Conservation (phyloP, 2,329 filamentous ascomycete species). For the Pestalotiopsis sp. region DNA sequence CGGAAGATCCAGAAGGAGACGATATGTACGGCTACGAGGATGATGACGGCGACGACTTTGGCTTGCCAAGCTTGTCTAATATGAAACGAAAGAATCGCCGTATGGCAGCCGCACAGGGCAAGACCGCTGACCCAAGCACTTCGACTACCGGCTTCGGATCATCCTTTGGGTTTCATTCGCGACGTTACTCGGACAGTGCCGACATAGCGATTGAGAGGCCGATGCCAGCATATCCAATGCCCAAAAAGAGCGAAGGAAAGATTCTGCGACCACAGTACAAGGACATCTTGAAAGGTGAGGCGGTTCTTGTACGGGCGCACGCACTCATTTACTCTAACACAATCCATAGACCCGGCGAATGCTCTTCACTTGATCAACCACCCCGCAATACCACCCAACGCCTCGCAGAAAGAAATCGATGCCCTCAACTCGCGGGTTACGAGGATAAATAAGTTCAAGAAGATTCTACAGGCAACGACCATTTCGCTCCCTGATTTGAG, state of each 20-base stretch:
- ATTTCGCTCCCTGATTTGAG: slow-evolving; percentile 85
- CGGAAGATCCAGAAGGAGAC: slow-evolving; percentile 64
- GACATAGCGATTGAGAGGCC: slow-evolving; percentile 93
- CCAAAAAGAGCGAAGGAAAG: slow-evolving; percentile 91
- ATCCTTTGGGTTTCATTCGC: slow-evolving; percentile 41
- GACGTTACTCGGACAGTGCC: slow-evolving; percentile 79
- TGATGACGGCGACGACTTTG: slow-evolving; percentile 93
- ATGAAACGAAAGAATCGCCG: slow-evolving; percentile 75
- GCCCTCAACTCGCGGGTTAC: slow-evolving; percentile 85
- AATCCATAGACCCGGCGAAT: slow-evolving; percentile 75
- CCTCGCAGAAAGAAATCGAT: slow-evolving; percentile 81
- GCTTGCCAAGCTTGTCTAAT: slow-evolving; percentile 86
- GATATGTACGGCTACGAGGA: slow-evolving; percentile 82
- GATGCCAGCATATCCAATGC: slow-evolving; percentile 79
- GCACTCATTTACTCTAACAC: background rate
- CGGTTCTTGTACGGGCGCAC: background rate
- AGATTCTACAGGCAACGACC: slow-evolving; percentile 87
- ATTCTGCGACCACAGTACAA: slow-evolving; percentile 97
- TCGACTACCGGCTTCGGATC: slow-evolving; percentile 39
- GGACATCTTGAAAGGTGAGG: slow-evolving; percentile 77
- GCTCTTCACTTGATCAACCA: slow-evolving; percentile 93
- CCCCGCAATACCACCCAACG: slow-evolving; percentile 71
- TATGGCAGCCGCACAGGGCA: slow-evolving; percentile 49
- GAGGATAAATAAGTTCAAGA: slow-evolving; percentile 98
- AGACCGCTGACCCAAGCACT: slow-evolving; percentile 29